Evolutionary conservation across 2,329 filamentous ascomycete genomes (phyloP).

Genomic region (Alternaria burnsii): DNA sequence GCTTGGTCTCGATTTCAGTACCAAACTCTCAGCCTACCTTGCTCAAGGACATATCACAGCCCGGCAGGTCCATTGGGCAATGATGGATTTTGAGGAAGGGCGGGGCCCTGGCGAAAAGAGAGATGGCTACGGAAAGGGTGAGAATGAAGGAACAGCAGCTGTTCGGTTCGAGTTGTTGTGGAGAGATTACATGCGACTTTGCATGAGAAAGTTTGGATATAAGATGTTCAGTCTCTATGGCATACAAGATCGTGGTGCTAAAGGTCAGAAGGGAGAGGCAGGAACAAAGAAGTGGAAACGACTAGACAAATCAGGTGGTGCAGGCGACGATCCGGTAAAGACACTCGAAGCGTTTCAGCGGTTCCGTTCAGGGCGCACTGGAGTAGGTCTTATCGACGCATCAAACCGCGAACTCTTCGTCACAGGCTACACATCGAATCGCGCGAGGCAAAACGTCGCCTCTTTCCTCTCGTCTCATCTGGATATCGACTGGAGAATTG

Average conservation of each 20-base stretch:
- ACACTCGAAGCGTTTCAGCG: conserved; percentile 60
- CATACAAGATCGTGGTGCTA: conserved; percentile 58
- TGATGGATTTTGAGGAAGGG: conserved; percentile 75
- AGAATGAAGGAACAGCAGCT: conserved; percentile 74
- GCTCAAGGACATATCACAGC: conserved; percentile 76
- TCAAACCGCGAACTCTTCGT: conserved; percentile 76
- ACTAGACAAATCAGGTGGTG: conserved; percentile 30
- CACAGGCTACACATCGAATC: conserved; percentile 81
- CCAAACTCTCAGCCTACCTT: conserved; percentile 78
- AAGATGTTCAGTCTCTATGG: conserved; percentile 72
- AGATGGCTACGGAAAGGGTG: conserved; percentile 71
- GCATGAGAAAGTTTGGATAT: conserved; percentile 72
- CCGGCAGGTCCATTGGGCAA: conserved; percentile 74
- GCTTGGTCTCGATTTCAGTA: conserved; percentile 74
- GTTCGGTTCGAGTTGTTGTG: conserved; percentile 77
- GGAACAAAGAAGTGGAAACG: conserved; percentile 49
- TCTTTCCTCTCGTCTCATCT: conserved; percentile 77
- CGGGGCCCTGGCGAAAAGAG: conserved; percentile 36
- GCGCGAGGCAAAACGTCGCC: conserved; percentile 78
- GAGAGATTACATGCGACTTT: conserved; percentile 84
- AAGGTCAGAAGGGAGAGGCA: conserved; percentile 47
- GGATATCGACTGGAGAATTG: conserved; percentile 79
- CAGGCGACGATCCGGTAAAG: conserved; percentile 56
- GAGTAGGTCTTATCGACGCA: conserved; percentile 80
- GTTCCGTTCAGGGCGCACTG: conserved; percentile 73